phyloP scores from a whole-genome alignment of 345 rosid genomes.

The Linum tenue region DNA sequence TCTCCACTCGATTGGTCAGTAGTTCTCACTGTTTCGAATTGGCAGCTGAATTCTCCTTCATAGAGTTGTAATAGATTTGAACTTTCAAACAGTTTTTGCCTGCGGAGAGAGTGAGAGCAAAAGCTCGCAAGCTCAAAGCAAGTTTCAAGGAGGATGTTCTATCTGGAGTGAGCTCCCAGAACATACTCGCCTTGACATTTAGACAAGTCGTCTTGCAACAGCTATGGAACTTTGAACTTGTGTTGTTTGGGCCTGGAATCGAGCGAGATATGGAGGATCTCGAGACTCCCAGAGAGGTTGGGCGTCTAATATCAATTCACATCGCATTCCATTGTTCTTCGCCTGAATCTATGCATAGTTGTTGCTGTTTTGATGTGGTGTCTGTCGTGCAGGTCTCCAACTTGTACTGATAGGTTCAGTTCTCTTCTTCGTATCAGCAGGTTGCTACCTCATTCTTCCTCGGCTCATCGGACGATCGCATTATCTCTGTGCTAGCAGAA shows the following conservation, averaged over 20 bases:
- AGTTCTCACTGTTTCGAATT: constrained; percentile 4
- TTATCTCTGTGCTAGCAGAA: constrained; percentile 66
- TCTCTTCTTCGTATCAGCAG: constrained; percentile 64
- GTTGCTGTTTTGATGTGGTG: constrained; percentile 23
- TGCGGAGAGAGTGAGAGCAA: constrained; percentile 63
- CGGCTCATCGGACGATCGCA: constrained; percentile 50
- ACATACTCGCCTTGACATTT: constrained; percentile 84
- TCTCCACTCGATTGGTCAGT: constrained; percentile 72
- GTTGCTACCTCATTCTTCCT: constrained; percentile 50
- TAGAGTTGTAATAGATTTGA: background rate
- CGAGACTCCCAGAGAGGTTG: constrained; percentile 73
- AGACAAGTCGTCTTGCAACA: constrained; percentile 73
- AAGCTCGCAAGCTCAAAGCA: constrained; percentile 42
- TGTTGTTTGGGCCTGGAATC: constrained; percentile 57
- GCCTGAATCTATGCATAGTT: background rate
- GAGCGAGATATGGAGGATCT: constrained; percentile 58
- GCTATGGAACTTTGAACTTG: constrained; percentile 69
- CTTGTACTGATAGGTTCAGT: constrained; percentile 52
- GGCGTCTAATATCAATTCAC: constrained; percentile 5
- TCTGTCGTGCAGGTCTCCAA: constrained; percentile 33
- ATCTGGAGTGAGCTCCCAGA: constrained; percentile 30
- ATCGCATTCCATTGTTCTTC: background rate
- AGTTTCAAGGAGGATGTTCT: constrained; percentile 41
- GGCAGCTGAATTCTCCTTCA: background rate
- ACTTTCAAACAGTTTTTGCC: constrained; percentile 60